Base-by-base conservation (phyloP, 495 filamentous ascomycete species). In the Cercophora sp. region DNA sequence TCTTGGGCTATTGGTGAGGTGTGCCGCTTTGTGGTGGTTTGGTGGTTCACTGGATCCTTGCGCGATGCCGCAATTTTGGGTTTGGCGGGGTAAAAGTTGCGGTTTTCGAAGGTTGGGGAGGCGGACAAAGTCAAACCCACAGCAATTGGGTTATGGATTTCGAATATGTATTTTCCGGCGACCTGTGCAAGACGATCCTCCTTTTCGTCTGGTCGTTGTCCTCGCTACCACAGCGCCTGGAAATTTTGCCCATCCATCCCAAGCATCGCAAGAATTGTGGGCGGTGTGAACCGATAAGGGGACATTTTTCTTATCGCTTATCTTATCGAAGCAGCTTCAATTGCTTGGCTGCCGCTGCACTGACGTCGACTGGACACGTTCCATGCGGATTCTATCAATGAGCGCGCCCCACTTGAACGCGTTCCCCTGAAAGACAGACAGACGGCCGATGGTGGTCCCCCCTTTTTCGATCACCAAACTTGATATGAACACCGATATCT, bases 1-100 rank as follows among this genome's bases (percentile, higher is more conserved):
- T 96, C 65, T 29, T 86, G 65, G 15, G 34, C 37, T 19, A 41
- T 4, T 3, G 18, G 34, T 18, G 22, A 15, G 15, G 16, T 22
- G 40, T 25, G 20, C 9, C 6, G 36, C 36, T 1, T 19, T 31
- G 1, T 11, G n/a, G 24, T 32, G 27, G 0, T 23, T 15, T 1
- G 9, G 13, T 26, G 24, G 11, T 29, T 10, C 24, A 16, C 11
- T 11, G 43, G 8, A 19, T 27, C 22, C 10, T 8, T 1, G 25
- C 0, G 6, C 13, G 23, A 29, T 23, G 22, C 8, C 36, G 22
- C 36, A 39, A 39, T 39, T 39, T 39, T 39, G 36, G 36, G 10
- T 39, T 39, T 39, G n/a, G n/a, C n/a, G n/a, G n/a, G n/a, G n/a
- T n/a, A n/a, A n/a, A n/a, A n/a, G n/a, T n/a, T n/a, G n/a, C n/a